These are phyloP conservation scores for Rhodotorula graminis DNA, from an alignment of 768 basidiomycete genomes.

Conservation along the genomic window DNA sequence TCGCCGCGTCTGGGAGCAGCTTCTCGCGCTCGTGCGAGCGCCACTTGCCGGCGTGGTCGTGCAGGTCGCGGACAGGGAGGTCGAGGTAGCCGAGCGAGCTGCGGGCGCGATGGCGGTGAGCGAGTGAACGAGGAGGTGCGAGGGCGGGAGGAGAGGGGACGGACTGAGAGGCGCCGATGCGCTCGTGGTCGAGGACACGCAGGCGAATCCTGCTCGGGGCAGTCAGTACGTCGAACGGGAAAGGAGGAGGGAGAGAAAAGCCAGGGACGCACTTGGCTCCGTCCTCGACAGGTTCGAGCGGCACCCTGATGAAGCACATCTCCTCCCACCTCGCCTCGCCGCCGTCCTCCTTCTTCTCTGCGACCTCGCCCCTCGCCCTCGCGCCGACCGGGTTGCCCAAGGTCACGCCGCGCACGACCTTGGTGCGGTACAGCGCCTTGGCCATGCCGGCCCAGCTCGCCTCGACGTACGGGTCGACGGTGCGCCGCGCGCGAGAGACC, in stretches of 20 bases:
- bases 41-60: background rate
- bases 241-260: background rate
- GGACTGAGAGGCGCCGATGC: conserved; percentile 16
- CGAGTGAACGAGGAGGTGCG: background rate
- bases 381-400: background rate
- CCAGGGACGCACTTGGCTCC: background rate
- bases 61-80: background rate
- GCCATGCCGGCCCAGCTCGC: conserved; percentile 22
- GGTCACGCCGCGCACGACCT: background rate
- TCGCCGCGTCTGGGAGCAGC: background rate
- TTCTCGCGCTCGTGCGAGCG: background rate
- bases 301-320: conserved; percentile 18
- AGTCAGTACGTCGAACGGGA: background rate
- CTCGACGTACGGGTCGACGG: conserved; percentile 28
- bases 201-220: background rate
- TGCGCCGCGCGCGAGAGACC: background rate
- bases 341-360: background rate
- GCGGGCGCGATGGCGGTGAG: background rate
- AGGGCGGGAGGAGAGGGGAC: background rate
- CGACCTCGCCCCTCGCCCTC: background rate
- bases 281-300: conserved; percentile 26
- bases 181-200: conserved; percentile 22
- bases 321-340: conserved; percentile 33
- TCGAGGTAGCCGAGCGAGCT: conserved; percentile 15
- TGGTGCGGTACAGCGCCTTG: conserved; percentile 11